Base-by-base conservation (phyloP, 2,329 filamentous ascomycete species). In the Epichloe elymi region DNA sequence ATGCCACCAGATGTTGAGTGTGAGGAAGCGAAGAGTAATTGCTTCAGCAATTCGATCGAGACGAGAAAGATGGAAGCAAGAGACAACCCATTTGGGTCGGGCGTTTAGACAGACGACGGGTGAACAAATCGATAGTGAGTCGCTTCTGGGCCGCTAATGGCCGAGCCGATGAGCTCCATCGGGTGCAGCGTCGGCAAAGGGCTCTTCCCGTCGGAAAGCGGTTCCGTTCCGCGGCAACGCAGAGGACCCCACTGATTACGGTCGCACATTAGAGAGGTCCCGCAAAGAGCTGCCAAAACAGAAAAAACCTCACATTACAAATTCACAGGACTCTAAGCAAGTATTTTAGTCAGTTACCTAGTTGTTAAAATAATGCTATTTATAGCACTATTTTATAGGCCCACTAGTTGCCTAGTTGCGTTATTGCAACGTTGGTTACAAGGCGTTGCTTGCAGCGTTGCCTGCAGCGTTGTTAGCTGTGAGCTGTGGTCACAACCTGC, bases 191-290 rank as follows among this genome's bases (percentile, higher is more conserved):
- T 48, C 45, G 51, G 51, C 30, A 49, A 46, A 43, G 23, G 42
- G 15, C 46, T 43, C 47, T 37, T 44, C 41, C 51, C 51, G 41
- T 46, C 51, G 51, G 51, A 42, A 46, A 15, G 40, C 40, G 51
- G 47, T 37, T 53, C 14, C 36, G 30, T 49, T 51, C 39, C 50
- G 50, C 49, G 38, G 44, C 38, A 36, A 37, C 42, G 5, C 17
- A 38, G 20, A 30, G 17, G 40, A 30, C 2, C 2, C 10, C 6
- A 42, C 10, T 7, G 20, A 26, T 37, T 23, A 6, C 23, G 23
- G 23, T 23, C 23, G 23, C 23, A 23, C 23, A 23, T 23, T 23
- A 23, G 20, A 23, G 19, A 20, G 19, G 19, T 20, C 19, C 19
- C 19, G 19, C 19, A 20, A 23, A 23, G 23, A 23, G 23, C 23